Evolutionary conservation across 805 yeast genomes (phyloP), one percentile per base, ranked within the genome.

Genomic region (Ogataea paraovalis): DNA sequence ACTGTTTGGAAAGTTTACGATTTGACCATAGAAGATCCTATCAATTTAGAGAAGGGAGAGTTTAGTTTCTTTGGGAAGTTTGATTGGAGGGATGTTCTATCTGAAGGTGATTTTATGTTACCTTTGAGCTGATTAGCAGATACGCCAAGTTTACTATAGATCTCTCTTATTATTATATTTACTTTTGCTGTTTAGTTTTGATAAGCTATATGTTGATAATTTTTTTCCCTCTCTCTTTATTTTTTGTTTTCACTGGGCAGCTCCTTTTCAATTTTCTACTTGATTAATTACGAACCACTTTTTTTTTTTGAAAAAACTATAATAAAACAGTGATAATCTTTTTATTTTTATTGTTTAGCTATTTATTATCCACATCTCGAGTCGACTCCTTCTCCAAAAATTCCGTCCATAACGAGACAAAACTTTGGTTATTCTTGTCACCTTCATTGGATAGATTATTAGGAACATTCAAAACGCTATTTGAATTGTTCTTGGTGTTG

Each of bases 371-470:
- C 34, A 30, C 42, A 41, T 42, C 49, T 10, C 65, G 64, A 8
- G 77, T 70, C 40, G 87, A 79, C 64, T 86, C 92, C 56, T 81
- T 83, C 57, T 86, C 92, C 53, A 86, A 68, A 53, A 78, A 86
- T 43, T 85, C 92, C 0, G 92, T 85, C 94, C 94, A 86, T 43
- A 85, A 62, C 1, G 86, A 78, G 3, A 84, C 87, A 67, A 86
- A 83, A 18, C 38, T 34, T 18, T 34, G 38, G 16, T 34, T 38
- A 22, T 43, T 43, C 10, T 70, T 38, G 55, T 57, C 45, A 60
- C 62, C 54, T 57, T 72, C 54, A 8, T 52, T 37, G 10, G 47
- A 41, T 8, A 65, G 53, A 27, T 45, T 52, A 7, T 48, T 34
- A 4, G 60, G 64, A 10, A 60, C 56, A 36, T 60, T 59, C 21